These are phyloP conservation scores for Alternaria panax DNA, from an alignment of 2,329 filamentous ascomycete genomes.

Conservation along the genomic window DNA sequence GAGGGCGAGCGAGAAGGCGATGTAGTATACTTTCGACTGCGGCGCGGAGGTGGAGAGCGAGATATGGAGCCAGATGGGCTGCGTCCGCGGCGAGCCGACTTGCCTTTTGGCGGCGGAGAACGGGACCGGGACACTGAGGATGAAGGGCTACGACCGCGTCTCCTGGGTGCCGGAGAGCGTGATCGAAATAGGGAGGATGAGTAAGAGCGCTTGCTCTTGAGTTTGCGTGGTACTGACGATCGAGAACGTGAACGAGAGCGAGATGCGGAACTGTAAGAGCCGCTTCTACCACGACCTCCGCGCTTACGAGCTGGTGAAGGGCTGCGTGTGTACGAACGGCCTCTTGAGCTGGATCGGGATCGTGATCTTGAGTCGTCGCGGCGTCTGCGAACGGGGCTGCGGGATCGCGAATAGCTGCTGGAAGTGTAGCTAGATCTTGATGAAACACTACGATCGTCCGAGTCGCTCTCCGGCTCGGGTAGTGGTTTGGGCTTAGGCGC, in stretches of 20 bases:
- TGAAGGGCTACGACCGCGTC: conserved; percentile 34
- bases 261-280: conserved; percentile 31
- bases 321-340: conserved; percentile 41
- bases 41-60: conserved; percentile 11
- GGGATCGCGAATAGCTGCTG: conserved; percentile 37
- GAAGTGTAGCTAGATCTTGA: conserved; percentile 45
- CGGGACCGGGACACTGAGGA: conserved; percentile 21
- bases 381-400: conserved; percentile 30
- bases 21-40: conserved; percentile 1
- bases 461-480: conserved; percentile 45
- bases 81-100: conserved; percentile 20
- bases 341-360: conserved; percentile 37
- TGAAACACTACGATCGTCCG: conserved; percentile 43
- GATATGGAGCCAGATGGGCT: conserved; percentile 23
- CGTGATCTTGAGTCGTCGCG: conserved; percentile 35
- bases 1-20: conserved; percentile 3
- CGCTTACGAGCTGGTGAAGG: conserved; percentile 35
- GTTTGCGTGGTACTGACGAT: conserved; percentile 32
- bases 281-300: conserved; percentile 28
- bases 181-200: conserved; percentile 32
- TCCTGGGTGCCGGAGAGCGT: conserved; percentile 29
- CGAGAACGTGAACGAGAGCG: conserved; percentile 35
- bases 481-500: conserved; percentile 81
- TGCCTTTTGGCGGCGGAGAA: conserved; percentile 26
- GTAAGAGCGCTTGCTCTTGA: conserved; percentile 28